Percentiles rank a stretch among this genome's conserved stretches.
phyloP scores from a whole-genome alignment of 2,329 filamentous ascomycete genomes.

The Beauveria caledonica region DNA sequence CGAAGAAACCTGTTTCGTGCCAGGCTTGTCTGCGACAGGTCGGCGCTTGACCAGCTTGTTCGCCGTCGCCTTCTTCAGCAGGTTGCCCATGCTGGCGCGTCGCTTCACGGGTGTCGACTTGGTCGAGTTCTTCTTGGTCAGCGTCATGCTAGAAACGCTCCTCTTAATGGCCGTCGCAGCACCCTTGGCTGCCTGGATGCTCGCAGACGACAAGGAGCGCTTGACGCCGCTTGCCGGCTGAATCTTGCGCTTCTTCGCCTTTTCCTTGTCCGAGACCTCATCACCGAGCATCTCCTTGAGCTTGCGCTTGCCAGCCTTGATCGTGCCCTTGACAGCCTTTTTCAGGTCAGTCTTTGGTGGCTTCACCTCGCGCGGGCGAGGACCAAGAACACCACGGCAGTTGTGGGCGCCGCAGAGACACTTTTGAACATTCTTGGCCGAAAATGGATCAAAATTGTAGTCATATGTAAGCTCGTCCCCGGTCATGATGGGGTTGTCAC shows the following conservation, averaged over 20 bases:
- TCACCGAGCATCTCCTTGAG: slow-evolving; percentile 43
- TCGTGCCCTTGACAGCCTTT: slow-evolving; percentile 29
- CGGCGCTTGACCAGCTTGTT: slow-evolving; percentile 12
- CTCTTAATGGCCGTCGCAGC: slow-evolving; percentile 30
- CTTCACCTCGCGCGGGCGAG: slow-evolving; percentile 50
- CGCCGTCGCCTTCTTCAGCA: slow-evolving; percentile 23
- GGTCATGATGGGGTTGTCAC: slow-evolving; percentile 80
- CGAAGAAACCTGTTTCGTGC: slow-evolving; percentile 9
- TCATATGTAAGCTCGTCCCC: slow-evolving; percentile 97
- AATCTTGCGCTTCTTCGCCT: slow-evolving; percentile 40
- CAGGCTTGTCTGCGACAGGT: not conserved
- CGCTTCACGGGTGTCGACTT: slow-evolving; percentile 20
- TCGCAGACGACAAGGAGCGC: slow-evolving; percentile 25
- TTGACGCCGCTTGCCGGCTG: slow-evolving; percentile 26
- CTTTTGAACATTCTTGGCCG: slow-evolving; percentile 58
- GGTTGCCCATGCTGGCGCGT: slow-evolving; percentile 18
- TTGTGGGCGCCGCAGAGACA: slow-evolving; percentile 56
- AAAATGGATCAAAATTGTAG: slow-evolving; percentile 65
- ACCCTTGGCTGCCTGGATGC: slow-evolving; percentile 29
- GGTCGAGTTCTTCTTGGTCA: slow-evolving; percentile 21
- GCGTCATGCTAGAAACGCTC: slow-evolving; percentile 25
- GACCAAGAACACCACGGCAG: slow-evolving; percentile 56
- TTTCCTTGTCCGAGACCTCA: slow-evolving; percentile 31
- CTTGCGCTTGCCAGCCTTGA: slow-evolving; percentile 49
- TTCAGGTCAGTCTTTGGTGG: slow-evolving; percentile 36